A percentile compares a stretch with the other conserved stretches of the same genome.
Conservation (phyloP, 495 filamentous ascomycete genomes). For the Thermothielavioides terrestris region DNA sequence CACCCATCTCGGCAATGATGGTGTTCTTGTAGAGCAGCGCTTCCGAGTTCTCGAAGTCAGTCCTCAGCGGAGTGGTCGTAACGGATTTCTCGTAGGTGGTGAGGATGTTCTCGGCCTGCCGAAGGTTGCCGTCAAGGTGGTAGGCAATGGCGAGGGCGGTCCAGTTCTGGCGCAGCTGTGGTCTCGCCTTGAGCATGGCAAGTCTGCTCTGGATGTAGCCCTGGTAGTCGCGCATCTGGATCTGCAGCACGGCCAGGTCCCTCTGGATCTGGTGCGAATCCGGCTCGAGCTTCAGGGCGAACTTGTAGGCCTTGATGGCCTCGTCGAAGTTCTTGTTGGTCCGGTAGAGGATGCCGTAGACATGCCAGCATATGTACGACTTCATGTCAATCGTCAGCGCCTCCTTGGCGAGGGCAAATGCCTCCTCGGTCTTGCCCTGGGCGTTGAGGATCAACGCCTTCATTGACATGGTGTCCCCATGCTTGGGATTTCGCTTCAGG, state of each 20-base stretch:
- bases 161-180: constrained; percentile 82
- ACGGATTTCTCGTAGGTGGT: constrained; percentile 88
- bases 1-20: constrained; percentile 81
- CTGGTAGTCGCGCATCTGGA: constrained; percentile 93
- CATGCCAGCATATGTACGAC: constrained; percentile 98
- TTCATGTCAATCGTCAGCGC: constrained; percentile 93
- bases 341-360: constrained; percentile 92
- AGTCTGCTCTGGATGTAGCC: constrained; percentile 84
- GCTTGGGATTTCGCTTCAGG: constrained; percentile 82
- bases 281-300: constrained; percentile 83
- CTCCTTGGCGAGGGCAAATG: constrained; percentile 83
- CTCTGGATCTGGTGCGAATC: constrained; percentile 90
- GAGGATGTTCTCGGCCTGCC: constrained; percentile 82
- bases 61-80: constrained; percentile 61
- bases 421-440: constrained; percentile 82
- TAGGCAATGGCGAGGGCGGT: constrained; percentile 88
- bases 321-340: constrained; percentile 95
- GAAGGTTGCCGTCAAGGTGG: constrained; percentile 75
- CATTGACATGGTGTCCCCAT: constrained; percentile 98
- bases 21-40: constrained; percentile 91
- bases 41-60: constrained; percentile 89
- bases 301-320: constrained; percentile 97
- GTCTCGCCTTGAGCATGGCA: constrained; percentile 73
- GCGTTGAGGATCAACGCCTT: constrained; percentile 94
- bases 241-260: constrained; percentile 84